Evolutionary conservation across 805 yeast species (phyloP).

Genomic region (Myxozyma neotropica): DNA sequence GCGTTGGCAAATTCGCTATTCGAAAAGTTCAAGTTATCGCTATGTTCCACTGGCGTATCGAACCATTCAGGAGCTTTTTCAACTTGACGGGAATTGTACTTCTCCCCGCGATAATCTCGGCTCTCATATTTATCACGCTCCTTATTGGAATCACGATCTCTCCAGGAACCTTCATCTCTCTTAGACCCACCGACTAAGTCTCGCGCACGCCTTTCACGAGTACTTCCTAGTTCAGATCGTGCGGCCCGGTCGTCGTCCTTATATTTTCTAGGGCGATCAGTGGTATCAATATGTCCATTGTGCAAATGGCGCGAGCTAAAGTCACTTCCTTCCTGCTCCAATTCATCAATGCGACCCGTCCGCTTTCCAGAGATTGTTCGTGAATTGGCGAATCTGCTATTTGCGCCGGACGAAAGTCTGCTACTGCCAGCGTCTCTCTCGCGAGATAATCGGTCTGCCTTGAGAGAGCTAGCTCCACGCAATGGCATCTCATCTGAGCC

Average conservation of each 20-base stretch:
- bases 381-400: background rate
- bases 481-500: background rate
- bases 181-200: slow-evolving; percentile 1
- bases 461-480: background rate
- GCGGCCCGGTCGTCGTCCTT: slow-evolving; percentile 14
- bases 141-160: slow-evolving; percentile 23
- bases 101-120: background rate
- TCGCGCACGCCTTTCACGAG: slow-evolving; percentile 15
- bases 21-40: slow-evolving; percentile 10
- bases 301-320: background rate
- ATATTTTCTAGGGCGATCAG: slow-evolving; percentile 4
- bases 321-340: slow-evolving; percentile 8
- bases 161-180: slow-evolving; percentile 30
- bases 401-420: background rate
- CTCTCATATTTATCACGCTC: slow-evolving; percentile 9
- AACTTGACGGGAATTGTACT: background rate
- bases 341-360: slow-evolving; percentile 5
- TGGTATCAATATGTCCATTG: background rate
- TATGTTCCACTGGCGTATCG: slow-evolving; percentile 15
- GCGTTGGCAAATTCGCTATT: slow-evolving; percentile 28
- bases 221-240: background rate
- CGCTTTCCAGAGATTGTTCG: background rate
- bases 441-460: background rate
- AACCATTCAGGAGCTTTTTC: slow-evolving; percentile 30
- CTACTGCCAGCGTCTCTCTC: background rate